phyloP scores from a whole-genome alignment of 2,329 filamentous ascomycete species.

The Hymenoscyphus fraxineus region DNA sequence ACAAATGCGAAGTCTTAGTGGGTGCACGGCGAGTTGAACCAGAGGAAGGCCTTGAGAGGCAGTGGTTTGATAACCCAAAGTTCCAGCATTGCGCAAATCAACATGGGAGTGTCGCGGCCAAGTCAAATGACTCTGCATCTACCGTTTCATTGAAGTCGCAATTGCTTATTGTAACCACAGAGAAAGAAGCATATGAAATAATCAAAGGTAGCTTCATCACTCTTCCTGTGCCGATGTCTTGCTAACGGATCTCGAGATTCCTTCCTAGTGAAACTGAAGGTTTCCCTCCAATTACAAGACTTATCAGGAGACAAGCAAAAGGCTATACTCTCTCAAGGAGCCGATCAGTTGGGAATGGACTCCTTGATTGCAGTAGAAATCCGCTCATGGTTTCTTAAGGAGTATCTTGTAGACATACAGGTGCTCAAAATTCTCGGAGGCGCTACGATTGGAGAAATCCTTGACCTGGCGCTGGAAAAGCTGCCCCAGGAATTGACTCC shows the following conservation, averaged over 20 bases:
- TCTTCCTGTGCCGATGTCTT: neutral
- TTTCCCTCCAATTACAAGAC: neutral
- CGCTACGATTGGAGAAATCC: slow-evolving; percentile 6
- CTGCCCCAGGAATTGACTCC: slow-evolving; percentile 5
- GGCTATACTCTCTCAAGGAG: slow-evolving; percentile 11
- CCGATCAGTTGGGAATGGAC: slow-evolving; percentile 29
- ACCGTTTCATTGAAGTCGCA: slow-evolving; percentile 20
- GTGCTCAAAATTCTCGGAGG: slow-evolving; percentile 45
- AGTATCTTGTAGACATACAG: slow-evolving; percentile 43
- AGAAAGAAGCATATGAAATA: neutral
- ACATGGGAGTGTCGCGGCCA: neutral
- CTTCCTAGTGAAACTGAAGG: neutral
- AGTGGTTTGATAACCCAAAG: slow-evolving; percentile 5
- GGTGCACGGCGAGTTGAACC: neutral
- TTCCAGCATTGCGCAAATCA: slow-evolving; percentile 1
- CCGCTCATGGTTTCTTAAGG: slow-evolving; percentile 46
- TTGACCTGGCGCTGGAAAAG: slow-evolving; percentile 5
- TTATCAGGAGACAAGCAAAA: neutral
- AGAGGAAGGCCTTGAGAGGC: neutral
- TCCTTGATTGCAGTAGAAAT: slow-evolving; percentile 21
- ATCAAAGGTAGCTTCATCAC: neutral
- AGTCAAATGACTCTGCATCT: neutral
- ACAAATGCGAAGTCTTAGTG: neutral
- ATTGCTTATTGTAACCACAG: neutral
- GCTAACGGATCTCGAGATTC: neutral